phyloP scores from a whole-genome alignment of 2,329 filamentous ascomycete genomes.

The Cucurbitaria berberidis region DNA sequence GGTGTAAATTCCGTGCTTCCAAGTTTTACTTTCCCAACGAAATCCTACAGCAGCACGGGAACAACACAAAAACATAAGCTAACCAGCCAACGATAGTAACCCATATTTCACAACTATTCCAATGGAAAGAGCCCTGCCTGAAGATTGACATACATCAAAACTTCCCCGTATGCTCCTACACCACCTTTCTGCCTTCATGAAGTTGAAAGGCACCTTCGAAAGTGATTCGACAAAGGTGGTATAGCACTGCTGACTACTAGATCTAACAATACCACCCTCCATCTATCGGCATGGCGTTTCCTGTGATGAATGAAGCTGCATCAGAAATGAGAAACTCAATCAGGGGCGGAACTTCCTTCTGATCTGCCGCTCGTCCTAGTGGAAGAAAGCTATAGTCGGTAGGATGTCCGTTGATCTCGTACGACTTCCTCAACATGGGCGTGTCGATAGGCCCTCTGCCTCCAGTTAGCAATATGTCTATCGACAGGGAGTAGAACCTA shows the following conservation, averaged over 20 bases:
- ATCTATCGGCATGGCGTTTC: conserved; percentile 54
- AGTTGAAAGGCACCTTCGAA: no score
- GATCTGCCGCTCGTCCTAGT: conserved; percentile 31
- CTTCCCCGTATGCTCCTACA: no score
- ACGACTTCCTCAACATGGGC: conserved; percentile 38
- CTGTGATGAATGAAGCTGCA: conserved; percentile 55
- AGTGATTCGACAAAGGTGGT: no score
- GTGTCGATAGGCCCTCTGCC: conserved; percentile 42
- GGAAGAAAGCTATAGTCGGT: conserved; percentile 31
- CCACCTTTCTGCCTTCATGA: no score
- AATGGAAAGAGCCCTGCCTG: no score
- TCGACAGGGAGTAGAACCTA: conserved; percentile 22
- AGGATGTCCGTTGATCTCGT: conserved; percentile 23
- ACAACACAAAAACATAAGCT: no score
- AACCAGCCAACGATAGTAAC: no score
- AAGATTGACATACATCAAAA: no score
- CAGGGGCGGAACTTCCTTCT: conserved; percentile 52
- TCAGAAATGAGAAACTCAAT: conserved; percentile 58
- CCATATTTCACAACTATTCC: no score
- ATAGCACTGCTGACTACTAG: no score
- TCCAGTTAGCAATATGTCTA: conserved; percentile 5
- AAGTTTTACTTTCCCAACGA: neutral
- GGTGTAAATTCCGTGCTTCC: neutral
- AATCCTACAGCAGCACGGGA: neutral
- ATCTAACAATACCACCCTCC: conserved; percentile 52